These are phyloP conservation scores for Zygoascus biomembranicola DNA, from an alignment of 805 yeast species.

Conservation along the genomic window DNA sequence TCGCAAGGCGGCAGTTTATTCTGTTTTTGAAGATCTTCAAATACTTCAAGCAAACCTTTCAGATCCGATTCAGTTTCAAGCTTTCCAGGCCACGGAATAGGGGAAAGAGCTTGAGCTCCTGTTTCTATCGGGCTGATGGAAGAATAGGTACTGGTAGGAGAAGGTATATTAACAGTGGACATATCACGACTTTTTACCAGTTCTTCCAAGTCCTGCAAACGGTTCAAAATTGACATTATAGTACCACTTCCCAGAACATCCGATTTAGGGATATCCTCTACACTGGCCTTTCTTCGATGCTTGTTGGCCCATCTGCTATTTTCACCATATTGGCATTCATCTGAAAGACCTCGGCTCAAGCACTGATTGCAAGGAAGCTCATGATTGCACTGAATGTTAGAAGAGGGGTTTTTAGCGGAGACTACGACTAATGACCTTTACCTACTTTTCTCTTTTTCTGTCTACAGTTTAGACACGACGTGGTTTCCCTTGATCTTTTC, in stretches of 20 bases:
- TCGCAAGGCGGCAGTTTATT: constrained; percentile 2
- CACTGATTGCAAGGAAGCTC: constrained; percentile 1
- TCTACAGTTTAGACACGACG: background rate
- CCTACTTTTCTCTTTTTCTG: constrained; percentile 2
- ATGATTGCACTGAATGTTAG: constrained; percentile 1
- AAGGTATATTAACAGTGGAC: background rate
- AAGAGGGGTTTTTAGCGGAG: no score
- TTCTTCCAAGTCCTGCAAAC: background rate
- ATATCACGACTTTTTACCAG: background rate
- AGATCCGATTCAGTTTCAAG: background rate
- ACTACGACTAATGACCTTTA: no score
- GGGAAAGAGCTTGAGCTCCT: background rate
- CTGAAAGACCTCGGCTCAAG: background rate
- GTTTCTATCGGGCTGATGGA: background rate
- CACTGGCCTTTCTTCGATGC: background rate
- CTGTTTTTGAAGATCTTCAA: background rate
- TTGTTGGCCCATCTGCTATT: constrained; percentile 2
- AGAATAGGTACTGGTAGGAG: background rate
- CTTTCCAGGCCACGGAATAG: background rate
- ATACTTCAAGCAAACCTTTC: background rate
- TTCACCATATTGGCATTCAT: constrained; percentile 1
- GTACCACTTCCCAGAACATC: background rate
- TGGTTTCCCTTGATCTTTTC: constrained; percentile 3
- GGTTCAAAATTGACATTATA: background rate
- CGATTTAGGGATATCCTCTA: background rate